Evolutionary conservation across 1,139 yeast genomes (phyloP).

Genomic region (Yamadazyma aaseri): DNA sequence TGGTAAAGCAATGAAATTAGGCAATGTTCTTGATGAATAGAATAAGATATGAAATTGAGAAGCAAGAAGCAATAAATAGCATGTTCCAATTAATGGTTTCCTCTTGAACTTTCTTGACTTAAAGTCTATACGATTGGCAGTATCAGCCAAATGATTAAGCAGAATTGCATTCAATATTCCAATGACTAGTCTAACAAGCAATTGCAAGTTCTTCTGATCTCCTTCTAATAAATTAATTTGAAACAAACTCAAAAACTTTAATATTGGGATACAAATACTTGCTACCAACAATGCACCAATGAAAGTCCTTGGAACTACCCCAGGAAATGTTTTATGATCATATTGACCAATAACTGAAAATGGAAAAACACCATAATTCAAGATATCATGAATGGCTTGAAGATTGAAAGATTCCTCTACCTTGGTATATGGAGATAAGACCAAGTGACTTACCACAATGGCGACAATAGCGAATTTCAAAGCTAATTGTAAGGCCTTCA

Average conservation of each 20-base stretch:
- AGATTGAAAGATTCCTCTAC: constrained; percentile 93
- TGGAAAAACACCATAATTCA: constrained; percentile 56
- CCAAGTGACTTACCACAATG: constrained; percentile 45
- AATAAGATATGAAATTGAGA: constrained; percentile 79
- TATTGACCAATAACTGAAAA: constrained; percentile 37
- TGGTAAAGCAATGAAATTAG: constrained; percentile 85
- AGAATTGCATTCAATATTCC: constrained; percentile 48
- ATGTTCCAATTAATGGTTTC: constrained; percentile 37
- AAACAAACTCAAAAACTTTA: constrained; percentile 30
- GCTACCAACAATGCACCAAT: constrained; percentile 68
- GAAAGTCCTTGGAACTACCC: constrained; percentile 86
- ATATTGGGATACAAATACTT: constrained; percentile 24
- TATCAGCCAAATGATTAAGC: constrained; percentile 26
- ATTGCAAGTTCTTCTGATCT: constrained; percentile 45
- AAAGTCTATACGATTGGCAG: constrained; percentile 26
- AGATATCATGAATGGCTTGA: constrained; percentile 85
- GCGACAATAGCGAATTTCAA: constrained; percentile 17
- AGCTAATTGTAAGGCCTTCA: constrained; percentile 1
- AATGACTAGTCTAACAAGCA: constrained; percentile 49
- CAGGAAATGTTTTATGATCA: constrained; percentile 82
- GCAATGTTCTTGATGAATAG: constrained; percentile 79
- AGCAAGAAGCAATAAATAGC: constrained; percentile 58
- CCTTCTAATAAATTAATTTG: constrained; percentile 21
- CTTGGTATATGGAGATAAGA: constrained; percentile 76
- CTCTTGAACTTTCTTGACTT: constrained; percentile 17